Evolutionary conservation across 345 rosid species (phyloP).

Genomic region (Sisymbrium altissimum): DNA sequence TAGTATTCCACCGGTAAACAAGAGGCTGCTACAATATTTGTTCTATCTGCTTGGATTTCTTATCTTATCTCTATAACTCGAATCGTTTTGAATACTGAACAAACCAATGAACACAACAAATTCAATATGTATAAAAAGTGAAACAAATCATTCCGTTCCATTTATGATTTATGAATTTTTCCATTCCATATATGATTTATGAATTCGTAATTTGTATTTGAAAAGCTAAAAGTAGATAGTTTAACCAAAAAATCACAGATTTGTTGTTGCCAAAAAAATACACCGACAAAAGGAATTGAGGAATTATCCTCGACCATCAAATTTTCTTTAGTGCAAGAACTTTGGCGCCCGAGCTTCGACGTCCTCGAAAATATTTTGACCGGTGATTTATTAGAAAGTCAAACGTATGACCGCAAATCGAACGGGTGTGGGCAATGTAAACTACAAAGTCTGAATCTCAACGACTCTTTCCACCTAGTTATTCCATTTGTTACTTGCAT

Average conservation of each 20-base stretch:
- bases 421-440: background rate
- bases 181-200: no score
- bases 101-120: no score
- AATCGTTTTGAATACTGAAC: no score
- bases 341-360: background rate
- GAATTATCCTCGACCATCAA: background rate
- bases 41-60: no score
- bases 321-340: background rate
- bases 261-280: background rate
- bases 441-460: constrained; percentile 4
- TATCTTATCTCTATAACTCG: no score
- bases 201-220: no score
- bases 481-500: constrained; percentile 23
- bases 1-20: background rate
- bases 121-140: no score
- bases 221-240: no score
- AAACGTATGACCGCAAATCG: constrained; percentile 15
- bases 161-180: no score
- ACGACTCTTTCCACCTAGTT: constrained; percentile 2
- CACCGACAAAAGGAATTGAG: background rate
- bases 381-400: background rate
- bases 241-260: no score
- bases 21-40: background rate
- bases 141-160: no score
- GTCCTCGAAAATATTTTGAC: background rate